phyloP scores from a whole-genome alignment of 768 basidiomycete genomes.

The Amanita pallidorosea region DNA sequence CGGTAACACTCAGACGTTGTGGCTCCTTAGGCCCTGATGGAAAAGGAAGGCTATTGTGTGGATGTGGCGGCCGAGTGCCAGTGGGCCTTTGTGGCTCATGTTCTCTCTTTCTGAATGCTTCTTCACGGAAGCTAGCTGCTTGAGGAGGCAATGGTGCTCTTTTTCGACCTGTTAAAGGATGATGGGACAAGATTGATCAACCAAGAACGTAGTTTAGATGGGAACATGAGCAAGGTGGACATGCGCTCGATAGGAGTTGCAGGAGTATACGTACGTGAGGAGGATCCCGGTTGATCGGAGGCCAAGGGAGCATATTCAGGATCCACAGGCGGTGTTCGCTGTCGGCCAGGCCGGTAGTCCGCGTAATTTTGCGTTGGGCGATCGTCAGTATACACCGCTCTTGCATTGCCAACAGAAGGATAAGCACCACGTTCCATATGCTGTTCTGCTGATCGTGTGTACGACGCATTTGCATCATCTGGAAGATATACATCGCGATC shows the following conservation, averaged over 20 bases:
- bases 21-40: slow-evolving; percentile 10
- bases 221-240: slow-evolving; percentile 12
- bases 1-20: slow-evolving; percentile 1
- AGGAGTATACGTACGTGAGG: slow-evolving; percentile 22
- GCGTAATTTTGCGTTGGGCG: background rate
- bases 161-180: slow-evolving; percentile 21
- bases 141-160: slow-evolving; percentile 37
- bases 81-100: background rate
- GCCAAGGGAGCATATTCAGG: slow-evolving; percentile 1
- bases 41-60: background rate
- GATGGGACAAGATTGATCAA: slow-evolving; percentile 5
- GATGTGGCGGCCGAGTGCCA: background rate
- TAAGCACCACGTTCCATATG: slow-evolving; percentile 7
- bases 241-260: slow-evolving; percentile 7
- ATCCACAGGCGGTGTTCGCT: background rate
- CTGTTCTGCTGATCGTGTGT: slow-evolving; percentile 5
- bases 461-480: slow-evolving; percentile 12
- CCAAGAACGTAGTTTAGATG: slow-evolving; percentile 9
- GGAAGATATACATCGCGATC: slow-evolving; percentile 14
- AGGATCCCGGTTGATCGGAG: slow-evolving; percentile 12
- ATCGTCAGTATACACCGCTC: slow-evolving; percentile 2
- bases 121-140: slow-evolving; percentile 23
- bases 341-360: background rate
- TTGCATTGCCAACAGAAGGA: slow-evolving; percentile 6
- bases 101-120: slow-evolving; percentile 7